phyloP scores from a whole-genome alignment of 2,329 filamentous ascomycete genomes.

The Trichoderma koningiopsis region DNA sequence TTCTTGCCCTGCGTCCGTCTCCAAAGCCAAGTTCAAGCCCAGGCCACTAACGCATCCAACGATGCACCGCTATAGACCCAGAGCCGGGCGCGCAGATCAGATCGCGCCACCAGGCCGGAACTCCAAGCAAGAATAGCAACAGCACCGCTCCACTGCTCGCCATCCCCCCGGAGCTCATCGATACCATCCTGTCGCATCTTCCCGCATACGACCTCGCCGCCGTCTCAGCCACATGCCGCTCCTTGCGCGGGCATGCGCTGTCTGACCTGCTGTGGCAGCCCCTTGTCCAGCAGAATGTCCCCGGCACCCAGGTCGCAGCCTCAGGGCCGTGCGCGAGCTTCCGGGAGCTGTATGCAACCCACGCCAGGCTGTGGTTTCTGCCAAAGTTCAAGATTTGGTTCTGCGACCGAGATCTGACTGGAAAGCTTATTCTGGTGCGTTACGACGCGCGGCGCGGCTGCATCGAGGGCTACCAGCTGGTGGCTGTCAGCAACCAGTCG shows the following conservation, averaged over 20 bases:
- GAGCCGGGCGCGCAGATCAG: not conserved
- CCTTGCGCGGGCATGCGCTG: slow-evolving; percentile 59
- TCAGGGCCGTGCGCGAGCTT: slow-evolving; percentile 65
- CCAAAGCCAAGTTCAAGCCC: not conserved
- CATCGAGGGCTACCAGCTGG: slow-evolving; percentile 78
- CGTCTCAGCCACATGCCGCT: slow-evolving; percentile 62
- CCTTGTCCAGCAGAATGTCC: slow-evolving; percentile 69
- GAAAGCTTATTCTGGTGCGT: slow-evolving; percentile 73
- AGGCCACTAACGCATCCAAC: not conserved
- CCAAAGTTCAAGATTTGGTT: slow-evolving; percentile 84
- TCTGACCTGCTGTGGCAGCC: slow-evolving; percentile 73
- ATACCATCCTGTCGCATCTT: slow-evolving; percentile 69
- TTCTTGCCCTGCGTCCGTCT: not conserved
- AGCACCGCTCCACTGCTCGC: slow-evolving; percentile 45
- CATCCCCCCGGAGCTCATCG: slow-evolving; percentile 75
- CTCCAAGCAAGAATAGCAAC: not conserved
- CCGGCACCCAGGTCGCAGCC: slow-evolving; percentile 53
- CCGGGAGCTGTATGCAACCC: slow-evolving; percentile 70
- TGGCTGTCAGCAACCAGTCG: slow-evolving; percentile 62
- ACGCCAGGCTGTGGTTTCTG: slow-evolving; percentile 85
- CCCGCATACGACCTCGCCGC: slow-evolving; percentile 63
- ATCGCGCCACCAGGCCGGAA: not conserved
- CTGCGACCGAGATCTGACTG: slow-evolving; percentile 70
- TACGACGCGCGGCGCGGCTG: slow-evolving; percentile 73
- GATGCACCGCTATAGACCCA: not conserved